Base-by-base conservation (phyloP, 768 basidiomycete species). In the Pulveroboletus frians region DNA sequence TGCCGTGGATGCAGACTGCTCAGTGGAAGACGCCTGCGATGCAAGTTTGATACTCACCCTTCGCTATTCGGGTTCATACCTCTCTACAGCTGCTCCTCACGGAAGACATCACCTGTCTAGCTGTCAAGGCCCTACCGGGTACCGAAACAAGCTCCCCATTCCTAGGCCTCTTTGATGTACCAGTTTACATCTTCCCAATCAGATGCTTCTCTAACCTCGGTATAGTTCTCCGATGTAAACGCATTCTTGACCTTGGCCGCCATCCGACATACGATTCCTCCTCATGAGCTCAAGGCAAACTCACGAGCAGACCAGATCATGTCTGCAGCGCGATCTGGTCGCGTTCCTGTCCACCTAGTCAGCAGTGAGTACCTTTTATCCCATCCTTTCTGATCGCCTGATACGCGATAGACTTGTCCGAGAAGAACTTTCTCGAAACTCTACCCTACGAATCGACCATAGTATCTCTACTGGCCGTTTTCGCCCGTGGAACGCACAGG, bases 221-320 rank as follows among this genome's bases (percentile, higher is more conserved):
- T 43, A 14, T 55, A 92, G 88, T 90, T 80, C 57, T 83, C 88
- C 15, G 89, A 92, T 61, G 85, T 91, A 10, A 92, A 92, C 61
- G 86, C 89, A n/a, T 92, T 91, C 61, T 67, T 92, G 51, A 88
- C 86, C 3, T 71, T 92, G 39, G 89, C 89, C 9, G 88, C 89
- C 7, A 90, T 86, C 4, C 72, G 83, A 39, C 87, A 90, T 60
- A 85, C 83, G 3, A 73, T 85, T 35, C 66, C 71, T 20, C 73
- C 76, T 0, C 82, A 84, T n/a, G 78, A 83, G 42, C 63, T 85
- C 15, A 73, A 74, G 29, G 79, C 76, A 5, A 77, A 83, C 53
- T 67, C 78, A 1, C 79, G 84, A 3, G 75, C 81, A 20, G 76
- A 81, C 51, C 77, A 84, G 48, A 91, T 92, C 48, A 73, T 90